These are phyloP conservation scores for Serpula lacrymans DNA, from an alignment of 768 basidiomycete genomes.

Conservation along the genomic window DNA sequence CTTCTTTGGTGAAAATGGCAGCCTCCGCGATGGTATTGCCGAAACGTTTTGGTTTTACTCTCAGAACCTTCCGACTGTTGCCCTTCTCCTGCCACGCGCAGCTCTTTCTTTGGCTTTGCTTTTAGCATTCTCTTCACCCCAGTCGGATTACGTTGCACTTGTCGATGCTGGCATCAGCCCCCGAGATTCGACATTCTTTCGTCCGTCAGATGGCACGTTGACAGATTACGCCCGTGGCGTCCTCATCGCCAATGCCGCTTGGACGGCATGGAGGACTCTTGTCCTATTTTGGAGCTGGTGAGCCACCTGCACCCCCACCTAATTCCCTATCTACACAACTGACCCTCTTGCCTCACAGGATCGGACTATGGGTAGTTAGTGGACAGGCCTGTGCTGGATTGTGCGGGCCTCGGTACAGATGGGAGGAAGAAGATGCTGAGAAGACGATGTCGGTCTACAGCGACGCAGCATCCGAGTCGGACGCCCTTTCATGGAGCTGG, in stretches of 20 bases:
- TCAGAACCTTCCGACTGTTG: constrained; percentile 80
- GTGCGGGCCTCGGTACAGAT: constrained; percentile 77
- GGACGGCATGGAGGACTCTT: constrained; percentile 73
- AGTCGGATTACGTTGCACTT: constrained; percentile 43
- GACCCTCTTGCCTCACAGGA: constrained; percentile 35
- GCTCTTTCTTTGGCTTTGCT: constrained; percentile 71
- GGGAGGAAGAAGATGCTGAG: constrained; percentile 78
- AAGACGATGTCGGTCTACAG: constrained; percentile 51
- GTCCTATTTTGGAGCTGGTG: constrained; percentile 72
- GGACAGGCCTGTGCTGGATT: constrained; percentile 77
- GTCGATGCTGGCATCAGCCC: constrained; percentile 41
- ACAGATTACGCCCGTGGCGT: constrained; percentile 78
- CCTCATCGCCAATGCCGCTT: constrained; percentile 74
- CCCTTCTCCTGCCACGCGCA: constrained; percentile 80
- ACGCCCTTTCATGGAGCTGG: constrained; percentile 77
- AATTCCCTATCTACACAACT: not conserved
- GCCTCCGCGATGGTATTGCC: constrained; percentile 59
- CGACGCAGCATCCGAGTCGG: constrained; percentile 39
- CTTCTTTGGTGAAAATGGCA: constrained; percentile 50
- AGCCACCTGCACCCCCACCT: constrained; percentile 15
- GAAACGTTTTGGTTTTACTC: constrained; percentile 83
- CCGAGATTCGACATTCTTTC: constrained; percentile 78
- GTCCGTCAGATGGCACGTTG: constrained; percentile 55
- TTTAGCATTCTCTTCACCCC: constrained; percentile 55
- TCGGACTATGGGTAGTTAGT: constrained; percentile 77